Evolutionary conservation across 2,329 filamentous ascomycete genomes (phyloP).

Genomic region (Clonostachys rosea): DNA sequence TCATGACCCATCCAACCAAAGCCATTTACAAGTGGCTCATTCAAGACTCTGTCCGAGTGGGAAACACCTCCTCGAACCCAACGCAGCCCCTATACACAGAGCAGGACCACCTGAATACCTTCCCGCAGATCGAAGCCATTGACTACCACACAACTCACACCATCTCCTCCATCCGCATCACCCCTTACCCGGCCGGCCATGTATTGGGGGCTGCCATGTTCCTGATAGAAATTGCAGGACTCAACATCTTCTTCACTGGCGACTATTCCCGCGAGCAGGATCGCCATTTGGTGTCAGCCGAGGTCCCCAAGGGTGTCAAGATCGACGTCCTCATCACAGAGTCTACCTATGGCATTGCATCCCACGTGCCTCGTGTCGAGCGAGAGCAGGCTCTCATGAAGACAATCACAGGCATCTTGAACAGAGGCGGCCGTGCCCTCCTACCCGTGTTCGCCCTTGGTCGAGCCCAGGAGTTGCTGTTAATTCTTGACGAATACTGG

Average conservation of each 20-base stretch:
- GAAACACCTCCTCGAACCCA: conserved; percentile 61
- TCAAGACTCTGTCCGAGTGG: conserved; percentile 91
- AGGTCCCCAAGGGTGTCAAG: conserved; percentile 83
- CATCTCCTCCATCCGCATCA: conserved; percentile 93
- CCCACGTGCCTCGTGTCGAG: conserved; percentile 85
- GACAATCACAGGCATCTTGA: conserved; percentile 84
- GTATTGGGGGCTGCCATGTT: conserved; percentile 99
- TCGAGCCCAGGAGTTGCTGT: conserved; percentile 84
- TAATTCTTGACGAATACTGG: conserved; percentile 98
- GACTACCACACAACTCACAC: conserved; percentile 98
- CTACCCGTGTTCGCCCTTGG: conserved; percentile 96
- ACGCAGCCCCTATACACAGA: conserved; percentile 85
- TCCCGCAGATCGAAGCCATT: conserved; percentile 92
- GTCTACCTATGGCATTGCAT: conserved; percentile 94
- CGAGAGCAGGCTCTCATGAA: conserved; percentile 94
- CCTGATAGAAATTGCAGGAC: conserved; percentile 89
- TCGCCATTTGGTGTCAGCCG: conserved; percentile 88
- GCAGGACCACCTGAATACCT: conserved; percentile 89
- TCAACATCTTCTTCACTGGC: conserved; percentile 96
- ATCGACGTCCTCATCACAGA: conserved; percentile 97
- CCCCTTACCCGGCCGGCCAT: conserved; percentile 93
- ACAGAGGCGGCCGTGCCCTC: conserved; percentile 84
- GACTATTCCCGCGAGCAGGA: conserved; percentile 97
- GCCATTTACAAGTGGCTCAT: conserved; percentile 99
- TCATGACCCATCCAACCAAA: conserved; percentile 99